Percentiles rank a stretch among this genome's conserved stretches.
Conservation (phyloP, 1,284 basidiomycete species). For the Rhodofomes roseus region DNA sequence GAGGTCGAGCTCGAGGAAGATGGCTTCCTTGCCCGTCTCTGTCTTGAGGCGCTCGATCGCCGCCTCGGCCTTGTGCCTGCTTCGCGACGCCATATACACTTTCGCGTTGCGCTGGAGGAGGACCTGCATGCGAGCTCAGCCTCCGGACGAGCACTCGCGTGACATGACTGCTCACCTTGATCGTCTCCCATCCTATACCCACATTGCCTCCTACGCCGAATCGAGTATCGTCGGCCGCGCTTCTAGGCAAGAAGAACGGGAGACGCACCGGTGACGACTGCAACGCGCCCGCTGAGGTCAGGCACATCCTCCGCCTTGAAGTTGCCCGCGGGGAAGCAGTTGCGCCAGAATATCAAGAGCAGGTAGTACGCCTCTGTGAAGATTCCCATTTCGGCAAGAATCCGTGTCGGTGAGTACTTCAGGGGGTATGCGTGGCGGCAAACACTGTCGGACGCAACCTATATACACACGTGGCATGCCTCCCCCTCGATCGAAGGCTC, state of each 20-base stretch:
- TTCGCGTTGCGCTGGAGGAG: constrained; percentile 46
- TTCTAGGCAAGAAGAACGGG: neutral
- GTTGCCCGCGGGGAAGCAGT: neutral
- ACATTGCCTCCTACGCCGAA: constrained; percentile 13
- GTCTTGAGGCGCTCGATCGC: constrained; percentile 40
- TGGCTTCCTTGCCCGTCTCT: constrained; percentile 32
- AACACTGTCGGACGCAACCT: no score
- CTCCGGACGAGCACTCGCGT: neutral
- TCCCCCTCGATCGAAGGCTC: no score
- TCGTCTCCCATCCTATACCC: constrained; percentile 19
- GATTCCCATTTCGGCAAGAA: neutral
- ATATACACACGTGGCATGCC: no score
- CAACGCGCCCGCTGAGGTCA: constrained; percentile 44
- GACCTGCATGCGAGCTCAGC: constrained; percentile 16
- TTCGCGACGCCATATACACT: constrained; percentile 51
- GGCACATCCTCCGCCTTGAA: constrained; percentile 46
- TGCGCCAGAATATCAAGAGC: neutral
- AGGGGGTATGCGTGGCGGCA: no score
- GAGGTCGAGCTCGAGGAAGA: constrained; percentile 49
- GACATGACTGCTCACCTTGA: constrained; percentile 13
- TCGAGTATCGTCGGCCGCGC: neutral
- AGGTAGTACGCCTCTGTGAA: neutral
- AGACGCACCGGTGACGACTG: constrained; percentile 35
- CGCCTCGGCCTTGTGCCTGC: constrained; percentile 33
- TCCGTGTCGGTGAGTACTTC: neutral